phyloP scores from a whole-genome alignment of 2,329 filamentous ascomycete species.

The Aspergillus persii region DNA sequence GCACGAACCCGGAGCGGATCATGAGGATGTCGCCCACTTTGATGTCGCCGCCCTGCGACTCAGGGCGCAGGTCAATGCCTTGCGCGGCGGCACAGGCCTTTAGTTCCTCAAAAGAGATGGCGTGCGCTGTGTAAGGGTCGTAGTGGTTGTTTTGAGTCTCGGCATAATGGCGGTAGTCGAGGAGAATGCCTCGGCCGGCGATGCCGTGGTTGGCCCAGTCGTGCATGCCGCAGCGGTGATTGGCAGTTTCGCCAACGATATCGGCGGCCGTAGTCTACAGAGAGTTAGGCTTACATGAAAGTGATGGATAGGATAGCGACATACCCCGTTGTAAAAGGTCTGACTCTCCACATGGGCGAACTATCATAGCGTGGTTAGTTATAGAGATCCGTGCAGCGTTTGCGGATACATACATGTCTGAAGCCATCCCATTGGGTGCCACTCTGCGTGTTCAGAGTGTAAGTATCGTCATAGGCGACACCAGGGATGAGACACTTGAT shows the following conservation, averaged over 20 bases:
- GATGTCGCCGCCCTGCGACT: constrained; percentile 54
- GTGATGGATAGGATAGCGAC: background rate
- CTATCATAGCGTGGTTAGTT: constrained; percentile 14
- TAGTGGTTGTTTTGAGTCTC: constrained; percentile 51
- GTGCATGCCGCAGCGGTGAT: constrained; percentile 43
- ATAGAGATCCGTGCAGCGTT: background rate
- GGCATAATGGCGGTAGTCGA: constrained; percentile 48
- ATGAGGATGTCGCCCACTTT: constrained; percentile 65
- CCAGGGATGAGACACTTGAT: constrained; percentile 46
- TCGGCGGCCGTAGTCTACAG: constrained; percentile 33
- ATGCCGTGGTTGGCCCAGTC: constrained; percentile 44
- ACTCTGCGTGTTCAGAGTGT: constrained; percentile 50
- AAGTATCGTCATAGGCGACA: constrained; percentile 45
- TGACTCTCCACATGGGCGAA: constrained; percentile 38
- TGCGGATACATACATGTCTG: constrained; percentile 39
- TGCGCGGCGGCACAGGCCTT: constrained; percentile 59
- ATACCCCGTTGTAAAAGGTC: constrained; percentile 43
- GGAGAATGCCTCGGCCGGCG: constrained; percentile 41
- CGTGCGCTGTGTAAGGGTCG: constrained; percentile 52
- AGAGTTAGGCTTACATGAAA: background rate
- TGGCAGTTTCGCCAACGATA: constrained; percentile 33
- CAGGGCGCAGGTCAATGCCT: constrained; percentile 59
- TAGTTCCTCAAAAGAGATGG: constrained; percentile 56
- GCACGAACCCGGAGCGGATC: constrained; percentile 62
- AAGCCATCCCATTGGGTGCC: constrained; percentile 53